Base-by-base conservation (phyloP, 345 rosid genomes). In the Combretum micranthum region DNA sequence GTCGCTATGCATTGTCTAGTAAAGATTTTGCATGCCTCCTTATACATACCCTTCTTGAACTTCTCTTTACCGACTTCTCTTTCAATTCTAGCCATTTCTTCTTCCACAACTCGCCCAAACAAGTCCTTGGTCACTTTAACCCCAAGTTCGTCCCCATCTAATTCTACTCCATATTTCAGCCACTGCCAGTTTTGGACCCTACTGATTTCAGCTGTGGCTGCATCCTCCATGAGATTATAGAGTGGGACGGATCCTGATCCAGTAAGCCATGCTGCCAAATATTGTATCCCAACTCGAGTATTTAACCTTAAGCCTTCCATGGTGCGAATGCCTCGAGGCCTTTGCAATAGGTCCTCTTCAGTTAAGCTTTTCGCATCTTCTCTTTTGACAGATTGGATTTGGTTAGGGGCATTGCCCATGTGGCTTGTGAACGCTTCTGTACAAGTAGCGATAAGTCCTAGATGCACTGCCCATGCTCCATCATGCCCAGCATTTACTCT, bases 111-210 rank as follows among this genome's bases (percentile, higher is more conserved):
- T 79, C 85, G 81, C 18, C 87, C 80, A 12, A 89, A 87, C 66
- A 92, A 73, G 13, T 82, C 89, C 12, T 45, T 19, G 52, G 20
- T 89, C 74, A 87, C 96, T 50, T 22, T 69, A 64, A 89, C 80
- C 20, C 99, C 91, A 0, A 83, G 65, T 1, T 82, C 91, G 4
- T 86, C 99, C n/a, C 97, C 96, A 6, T 89, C 80, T 52, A 93
- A 47, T 42, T 89, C 96, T 57, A 65, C 97, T n/a, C n/a, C n/a
- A n/a, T n/a, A n/a, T n/a, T n/a, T n/a, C n/a, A n/a, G n/a, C n/a
- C n/a, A n/a, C n/a, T n/a, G n/a, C n/a, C n/a, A n/a, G n/a, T n/a
- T n/a, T n/a, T n/a, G n/a, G n/a, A n/a, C n/a, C n/a, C n/a, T n/a
- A n/a, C n/a, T n/a, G n/a, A n/a, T n/a, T n/a, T n/a, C n/a, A n/a